These are phyloP conservation scores for Trametes hirsuta DNA, from an alignment of 1,284 basidiomycete species.

Conservation along the genomic window DNA sequence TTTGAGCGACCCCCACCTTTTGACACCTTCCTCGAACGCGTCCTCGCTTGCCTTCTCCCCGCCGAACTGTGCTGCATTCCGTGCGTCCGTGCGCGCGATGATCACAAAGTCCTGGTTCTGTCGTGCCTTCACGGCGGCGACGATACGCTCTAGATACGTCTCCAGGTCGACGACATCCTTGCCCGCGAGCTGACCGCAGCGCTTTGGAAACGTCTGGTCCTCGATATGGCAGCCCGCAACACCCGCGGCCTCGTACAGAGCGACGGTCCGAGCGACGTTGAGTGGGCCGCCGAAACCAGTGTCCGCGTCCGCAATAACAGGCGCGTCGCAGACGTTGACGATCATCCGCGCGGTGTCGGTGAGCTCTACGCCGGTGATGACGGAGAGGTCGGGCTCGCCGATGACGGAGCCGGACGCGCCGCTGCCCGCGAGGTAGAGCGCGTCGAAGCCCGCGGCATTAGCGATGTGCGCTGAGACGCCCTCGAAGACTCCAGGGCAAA, in stretches of 20 bases:
- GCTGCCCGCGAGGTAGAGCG: constrained; percentile 32
- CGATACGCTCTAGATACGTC: constrained; percentile 33
- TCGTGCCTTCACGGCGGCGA: constrained; percentile 29
- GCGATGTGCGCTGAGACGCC: constrained; percentile 33
- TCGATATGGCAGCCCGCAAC: constrained; percentile 35
- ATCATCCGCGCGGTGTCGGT: constrained; percentile 30
- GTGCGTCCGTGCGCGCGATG: constrained; percentile 32
- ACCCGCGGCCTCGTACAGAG: constrained; percentile 31
- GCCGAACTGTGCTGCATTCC: constrained; percentile 29
- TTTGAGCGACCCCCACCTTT: constrained; percentile 12
- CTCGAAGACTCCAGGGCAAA: constrained; percentile 32
- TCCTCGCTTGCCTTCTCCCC: constrained; percentile 29
- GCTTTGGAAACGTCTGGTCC: constrained; percentile 34
- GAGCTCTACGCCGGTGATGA: constrained; percentile 30
- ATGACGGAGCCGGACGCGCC: constrained; percentile 32
- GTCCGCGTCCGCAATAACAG: constrained; percentile 34
- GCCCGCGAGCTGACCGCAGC: constrained; percentile 29
- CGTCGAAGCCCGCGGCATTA: constrained; percentile 30
- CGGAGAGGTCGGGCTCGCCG: constrained; percentile 33
- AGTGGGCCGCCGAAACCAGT: constrained; percentile 33
- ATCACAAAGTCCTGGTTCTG: constrained; percentile 32
- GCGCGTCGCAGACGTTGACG: constrained; percentile 27
- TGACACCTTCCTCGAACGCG: constrained; percentile 30
- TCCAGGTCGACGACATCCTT: constrained; percentile 34
- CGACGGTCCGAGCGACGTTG: constrained; percentile 32